A percentile compares a stretch with the other conserved stretches of the same genome.
These are phyloP conservation scores for Gleditsia sinensis DNA, from an alignment of 306 rosid genomes.

Conservation along the genomic window DNA sequence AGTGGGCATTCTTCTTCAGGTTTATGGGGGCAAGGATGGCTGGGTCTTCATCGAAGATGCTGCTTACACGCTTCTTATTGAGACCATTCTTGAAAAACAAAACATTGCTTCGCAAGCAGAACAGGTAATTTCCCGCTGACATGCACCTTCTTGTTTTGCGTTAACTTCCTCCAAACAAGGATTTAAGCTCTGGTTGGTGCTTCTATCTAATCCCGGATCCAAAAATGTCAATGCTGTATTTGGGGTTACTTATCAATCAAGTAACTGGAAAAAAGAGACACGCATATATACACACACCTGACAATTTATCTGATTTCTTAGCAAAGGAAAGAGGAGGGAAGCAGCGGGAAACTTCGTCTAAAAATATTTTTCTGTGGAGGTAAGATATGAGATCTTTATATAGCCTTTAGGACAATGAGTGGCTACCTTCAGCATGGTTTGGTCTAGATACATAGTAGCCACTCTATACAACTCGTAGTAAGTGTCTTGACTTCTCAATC, in stretches of 20 bases:
- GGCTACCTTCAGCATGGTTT: too few relatives aligned
- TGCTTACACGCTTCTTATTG: constrained; percentile 49
- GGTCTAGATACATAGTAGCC: too few relatives aligned
- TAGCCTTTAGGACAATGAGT: too few relatives aligned
- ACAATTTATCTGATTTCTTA: too few relatives aligned
- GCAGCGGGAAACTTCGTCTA: too few relatives aligned
- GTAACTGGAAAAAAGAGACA: neutral
- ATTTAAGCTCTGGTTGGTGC: neutral
- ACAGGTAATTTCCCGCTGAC: constrained; percentile 16
- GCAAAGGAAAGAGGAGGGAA: too few relatives aligned
- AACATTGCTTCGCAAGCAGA: neutral
- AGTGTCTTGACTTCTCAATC: too few relatives aligned
- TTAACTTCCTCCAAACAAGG: neutral
- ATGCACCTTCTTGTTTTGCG: neutral
- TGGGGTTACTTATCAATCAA: neutral
- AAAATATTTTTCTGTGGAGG: too few relatives aligned
- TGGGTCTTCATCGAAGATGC: constrained; percentile 62
- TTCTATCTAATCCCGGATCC: neutral
- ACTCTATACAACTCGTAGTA: too few relatives aligned
- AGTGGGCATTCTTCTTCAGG: constrained; percentile 36
- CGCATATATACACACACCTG: neutral
- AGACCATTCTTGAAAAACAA: constrained; percentile 43
- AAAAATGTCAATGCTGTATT: too few relatives aligned
- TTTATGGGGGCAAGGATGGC: constrained; percentile 50
- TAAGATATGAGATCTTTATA: too few relatives aligned